Evolutionary conservation across 306 rosid species (phyloP), one percentile per base, ranked within the genome.

Genomic region (Luffa aegyptiaca): DNA sequence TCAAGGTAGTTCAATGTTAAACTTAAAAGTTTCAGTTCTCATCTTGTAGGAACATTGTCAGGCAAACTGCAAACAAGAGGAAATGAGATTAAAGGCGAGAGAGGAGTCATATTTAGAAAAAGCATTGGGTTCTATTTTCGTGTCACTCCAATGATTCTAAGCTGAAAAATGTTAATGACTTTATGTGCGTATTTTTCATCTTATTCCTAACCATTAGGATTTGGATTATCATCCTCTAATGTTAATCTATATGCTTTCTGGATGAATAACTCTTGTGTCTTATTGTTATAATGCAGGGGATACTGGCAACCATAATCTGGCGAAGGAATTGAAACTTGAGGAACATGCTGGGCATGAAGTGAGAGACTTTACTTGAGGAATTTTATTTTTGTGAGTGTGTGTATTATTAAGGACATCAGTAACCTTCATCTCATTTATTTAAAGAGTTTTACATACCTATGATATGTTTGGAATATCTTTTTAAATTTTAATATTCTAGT

Each of bases 221-320:
- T 17, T 65, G 49, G 73, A 65, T 65, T 17, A 37, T 65, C 48
- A 39, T 65, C 18, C 73, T 37, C 2, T 14, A 64, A 16, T 36
- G 42, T 36, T 36, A 18, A 6, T 70, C 10, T 21, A 13, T 73
- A 49, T 73, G 45, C n/a, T 73, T 31, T 48, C 77, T 73, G 58
- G 77, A 48, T 78, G 44, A 62, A 37, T 46, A 13, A 20, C 42
- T 56, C 26, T 80, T 12, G 5, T 6, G 49, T 64, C 49, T 46
- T 21, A 63, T 84, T 76, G 59, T 79, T 76, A 59, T 79, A 39
- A 78, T 82, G 46, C 89, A 90, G 97, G 88, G 82, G 82, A 80
- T 37, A 21, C 0, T 39, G 83, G 69, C 74, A 81, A 79, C 81
- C 62, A n/a, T 84, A 80, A 81, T 65, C 56, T 59, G 56, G 45